Evolutionary conservation across 1,284 basidiomycete species (phyloP).

Genomic region (Cutaneotrichosporon sp.): DNA sequence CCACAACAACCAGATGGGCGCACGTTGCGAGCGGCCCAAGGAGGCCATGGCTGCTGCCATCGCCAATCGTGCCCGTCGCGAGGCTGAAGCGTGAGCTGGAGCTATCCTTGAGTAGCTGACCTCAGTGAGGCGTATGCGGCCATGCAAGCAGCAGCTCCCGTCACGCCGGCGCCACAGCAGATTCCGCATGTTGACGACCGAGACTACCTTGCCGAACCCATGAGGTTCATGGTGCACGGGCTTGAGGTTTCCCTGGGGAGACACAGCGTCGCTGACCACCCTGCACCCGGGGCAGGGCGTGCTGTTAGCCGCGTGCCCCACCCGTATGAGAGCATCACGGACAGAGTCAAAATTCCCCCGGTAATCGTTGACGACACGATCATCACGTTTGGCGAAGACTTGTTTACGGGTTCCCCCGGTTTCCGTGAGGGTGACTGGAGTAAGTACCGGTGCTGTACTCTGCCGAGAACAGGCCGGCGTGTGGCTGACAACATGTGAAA

Average conservation of each 20-base stretch:
- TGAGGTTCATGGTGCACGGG: conserved; percentile 9
- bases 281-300: conserved; percentile 11
- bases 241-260: background rate
- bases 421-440: conserved; percentile 11
- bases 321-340: background rate
- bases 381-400: background rate
- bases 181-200: background rate
- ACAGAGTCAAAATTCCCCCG: background rate
- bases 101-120: background rate
- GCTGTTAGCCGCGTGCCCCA: background rate
- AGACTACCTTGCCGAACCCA: conserved; percentile 10
- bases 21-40: conserved; percentile 16
- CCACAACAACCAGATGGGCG: conserved; percentile 9
- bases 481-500: background rate
- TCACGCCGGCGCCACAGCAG: background rate
- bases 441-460: background rate
- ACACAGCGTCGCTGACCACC: background rate
- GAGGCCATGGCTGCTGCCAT: conserved; percentile 13
- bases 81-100: conserved; percentile 11
- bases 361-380: conserved; percentile 6
- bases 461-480: background rate
- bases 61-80: conserved; percentile 12
- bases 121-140: background rate
- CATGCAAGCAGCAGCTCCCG: background rate
- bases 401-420: background rate